phyloP scores from a whole-genome alignment of 2,329 filamentous ascomycete species.

The Fusarium pseudograminearum region DNA sequence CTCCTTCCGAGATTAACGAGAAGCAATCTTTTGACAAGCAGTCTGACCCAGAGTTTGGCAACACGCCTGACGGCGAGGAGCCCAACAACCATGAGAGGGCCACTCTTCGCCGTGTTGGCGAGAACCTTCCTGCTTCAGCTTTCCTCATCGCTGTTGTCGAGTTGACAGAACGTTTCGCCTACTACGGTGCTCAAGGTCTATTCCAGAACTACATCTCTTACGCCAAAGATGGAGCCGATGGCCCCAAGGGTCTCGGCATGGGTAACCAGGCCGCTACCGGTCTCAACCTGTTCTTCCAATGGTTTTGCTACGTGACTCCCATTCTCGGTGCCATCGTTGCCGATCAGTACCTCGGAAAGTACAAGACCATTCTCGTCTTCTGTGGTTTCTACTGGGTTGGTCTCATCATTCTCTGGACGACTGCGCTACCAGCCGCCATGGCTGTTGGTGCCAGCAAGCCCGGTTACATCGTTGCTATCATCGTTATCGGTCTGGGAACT shows the following conservation, averaged over 20 bases:
- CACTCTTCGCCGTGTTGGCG: conserved; percentile 64
- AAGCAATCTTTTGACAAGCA: conserved; percentile 44
- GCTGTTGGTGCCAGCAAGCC: conserved; percentile 58
- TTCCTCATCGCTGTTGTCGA: conserved; percentile 69
- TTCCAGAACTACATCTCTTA: conserved; percentile 68
- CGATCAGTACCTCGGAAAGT: conserved; percentile 69
- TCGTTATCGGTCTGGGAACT: conserved; percentile 74
- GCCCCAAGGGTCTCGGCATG: conserved; percentile 65
- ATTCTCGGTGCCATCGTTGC: conserved; percentile 67
- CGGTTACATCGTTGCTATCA: conserved; percentile 66
- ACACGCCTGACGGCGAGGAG: conserved; percentile 61
- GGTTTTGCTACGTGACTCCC: conserved; percentile 60
- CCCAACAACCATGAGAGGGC: conserved; percentile 64
- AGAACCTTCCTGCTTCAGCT: conserved; percentile 66
- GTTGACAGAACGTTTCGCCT: conserved; percentile 68
- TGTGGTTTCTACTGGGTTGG: conserved; percentile 69
- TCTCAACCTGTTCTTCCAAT: conserved; percentile 67
- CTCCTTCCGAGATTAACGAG: conserved; percentile 43
- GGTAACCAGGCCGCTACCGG: conserved; percentile 67
- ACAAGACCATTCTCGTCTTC: conserved; percentile 71
- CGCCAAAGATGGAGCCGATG: conserved; percentile 50
- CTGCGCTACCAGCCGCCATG: conserved; percentile 57
- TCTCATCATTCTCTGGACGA: conserved; percentile 65
- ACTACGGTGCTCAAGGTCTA: conserved; percentile 65
- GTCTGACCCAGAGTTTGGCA: conserved; percentile 46